Percentiles rank a stretch among this genome's conserved stretches.
phyloP scores from a whole-genome alignment of 805 yeast species.

The Wickerhamomyces alni region DNA sequence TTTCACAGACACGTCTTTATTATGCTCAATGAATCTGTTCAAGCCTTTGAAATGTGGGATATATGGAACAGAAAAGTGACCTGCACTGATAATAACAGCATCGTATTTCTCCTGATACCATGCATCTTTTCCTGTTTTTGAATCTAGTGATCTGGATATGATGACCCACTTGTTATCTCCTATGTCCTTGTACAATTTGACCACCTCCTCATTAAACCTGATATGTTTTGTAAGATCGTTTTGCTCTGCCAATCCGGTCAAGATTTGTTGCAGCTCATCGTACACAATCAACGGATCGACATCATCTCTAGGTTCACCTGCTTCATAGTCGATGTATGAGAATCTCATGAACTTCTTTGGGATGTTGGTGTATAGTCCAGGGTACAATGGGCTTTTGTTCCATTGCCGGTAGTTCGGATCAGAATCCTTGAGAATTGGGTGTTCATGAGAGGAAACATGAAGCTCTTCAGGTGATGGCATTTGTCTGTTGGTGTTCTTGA shows the following conservation, averaged over 20 bases:
- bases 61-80: conserved; percentile 36
- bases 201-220: conserved; percentile 1
- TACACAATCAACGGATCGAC: conserved; percentile 2
- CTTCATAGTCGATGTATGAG: neutral
- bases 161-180: conserved; percentile 33
- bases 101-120: conserved; percentile 37
- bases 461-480: neutral
- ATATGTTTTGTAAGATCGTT: neutral
- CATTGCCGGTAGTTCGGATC: neutral
- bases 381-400: conserved; percentile 5
- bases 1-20: conserved; percentile 29
- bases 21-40: conserved; percentile 13
- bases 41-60: conserved; percentile 25
- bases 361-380: conserved; percentile 1
- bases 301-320: neutral
- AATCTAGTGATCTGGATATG: conserved; percentile 11
- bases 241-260: neutral
- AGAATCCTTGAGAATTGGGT: neutral
- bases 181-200: conserved; percentile 9
- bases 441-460: neutral
- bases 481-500: neutral
- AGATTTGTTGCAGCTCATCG: conserved; percentile 1
- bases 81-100: conserved; percentile 34
- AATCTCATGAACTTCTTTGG: conserved; percentile 1
- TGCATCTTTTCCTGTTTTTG: conserved; percentile 8